Percentiles rank a stretch among this genome's conserved stretches.
phyloP scores from a whole-genome alignment of 1,284 basidiomycete species.

The Apiotrichum gracile region DNA sequence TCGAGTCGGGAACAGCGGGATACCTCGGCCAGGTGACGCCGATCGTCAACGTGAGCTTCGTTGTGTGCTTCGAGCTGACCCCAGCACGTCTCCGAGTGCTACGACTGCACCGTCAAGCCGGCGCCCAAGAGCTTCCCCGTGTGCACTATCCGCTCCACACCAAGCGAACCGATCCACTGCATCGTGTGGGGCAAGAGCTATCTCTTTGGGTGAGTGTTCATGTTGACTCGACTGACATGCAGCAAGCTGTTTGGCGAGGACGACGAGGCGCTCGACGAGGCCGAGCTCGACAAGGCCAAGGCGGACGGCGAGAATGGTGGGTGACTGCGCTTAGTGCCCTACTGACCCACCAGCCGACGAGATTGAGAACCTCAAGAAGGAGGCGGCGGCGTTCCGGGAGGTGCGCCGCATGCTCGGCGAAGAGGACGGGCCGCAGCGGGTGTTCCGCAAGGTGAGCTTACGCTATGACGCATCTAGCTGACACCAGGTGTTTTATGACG shows the following conservation, averaged over 20 bases:
- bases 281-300: conserved; percentile 52
- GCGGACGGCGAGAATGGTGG: conserved; percentile 65
- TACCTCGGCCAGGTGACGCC: conserved; percentile 71
- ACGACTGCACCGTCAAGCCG: conserved; percentile 83
- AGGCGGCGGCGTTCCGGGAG: conserved; percentile 77
- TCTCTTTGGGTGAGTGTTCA: conserved; percentile 65
- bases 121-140: conserved; percentile 93
- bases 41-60: conserved; percentile 50
- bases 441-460: conserved; percentile 72
- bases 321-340: conserved; percentile 47
- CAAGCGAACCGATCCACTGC: conserved; percentile 95
- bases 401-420: conserved; percentile 56
- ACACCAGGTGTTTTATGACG: conserved; percentile 72
- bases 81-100: conserved; percentile 81
- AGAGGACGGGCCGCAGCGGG: conserved; percentile 60
- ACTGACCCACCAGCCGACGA: conserved; percentile 62
- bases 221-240: conserved; percentile 31
- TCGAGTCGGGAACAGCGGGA: conserved; percentile 95
- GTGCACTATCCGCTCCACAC: conserved; percentile 96
- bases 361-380: conserved; percentile 80
- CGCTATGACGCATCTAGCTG: not conserved
- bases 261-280: conserved; percentile 52
- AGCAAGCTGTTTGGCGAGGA: conserved; percentile 94
- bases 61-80: not conserved
- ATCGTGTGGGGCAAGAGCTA: conserved; percentile 99